Base-by-base conservation (phyloP, 305 asterid genomes). In the Solanum hybrid region DNA sequence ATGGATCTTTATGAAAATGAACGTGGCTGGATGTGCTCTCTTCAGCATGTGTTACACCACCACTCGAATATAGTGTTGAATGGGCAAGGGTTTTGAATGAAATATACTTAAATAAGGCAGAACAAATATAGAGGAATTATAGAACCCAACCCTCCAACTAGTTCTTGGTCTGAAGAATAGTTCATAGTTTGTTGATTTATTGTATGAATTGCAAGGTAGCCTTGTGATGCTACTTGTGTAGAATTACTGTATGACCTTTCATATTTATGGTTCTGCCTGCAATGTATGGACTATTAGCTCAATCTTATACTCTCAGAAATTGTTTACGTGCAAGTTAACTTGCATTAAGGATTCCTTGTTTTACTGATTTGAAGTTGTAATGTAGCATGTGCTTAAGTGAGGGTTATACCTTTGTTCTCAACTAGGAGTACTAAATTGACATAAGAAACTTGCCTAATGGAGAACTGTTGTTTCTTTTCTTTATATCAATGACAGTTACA, bases 401-500 rank as follows among this genome's bases (percentile, higher is more conserved):
- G 19, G 72, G 19, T 45, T 82, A 10, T 42, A 27, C 72, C 40
- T 82, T 45, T 45, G 10, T 27, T 42, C 56, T 27, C 38, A 29
- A 51, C 27, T 17, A 72, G 78, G 78, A 72, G 78, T 73, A 10
- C 8, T 22, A 29, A 31, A 51, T 31, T 84, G 29, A 17, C 73
- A 9, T 29, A 10, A 31, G 42, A 56, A 84, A 31, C 31, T 56
- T 31, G 45, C 76, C 75, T 84, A 84, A 84, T 31, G 31, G 76
- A 84, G 45, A 84, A 24, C 73, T 84, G 36, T 84, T n/a, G 45
- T 60, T 73, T 87, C 66, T 26, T 89, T 64, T 26, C 73, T 88
- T 86, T 29, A 40, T 45, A 81, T 92, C 90, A 37, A 89, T 90
- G 4, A 51, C 93, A 96, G 99, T 88, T 97, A 97, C 93, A 96